Evolutionary conservation across 495 filamentous ascomycete genomes (phyloP), one percentile per base, ranked within the genome.

Genomic region (Penicillium verhagenii): DNA sequence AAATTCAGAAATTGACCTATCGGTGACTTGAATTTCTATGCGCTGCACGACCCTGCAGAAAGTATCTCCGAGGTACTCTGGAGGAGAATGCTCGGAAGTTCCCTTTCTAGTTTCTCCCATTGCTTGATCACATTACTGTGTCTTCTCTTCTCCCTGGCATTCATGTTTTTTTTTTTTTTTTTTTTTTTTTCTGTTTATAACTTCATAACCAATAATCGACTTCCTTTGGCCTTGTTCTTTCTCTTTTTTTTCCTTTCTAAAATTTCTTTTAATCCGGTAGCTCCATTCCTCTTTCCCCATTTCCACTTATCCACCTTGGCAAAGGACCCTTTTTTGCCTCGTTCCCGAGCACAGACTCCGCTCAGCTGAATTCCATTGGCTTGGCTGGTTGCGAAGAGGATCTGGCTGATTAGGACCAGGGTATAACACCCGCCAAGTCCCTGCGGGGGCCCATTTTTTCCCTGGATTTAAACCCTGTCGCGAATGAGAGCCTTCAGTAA

Each of bases 361-460:
- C 52, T 20, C 6, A 10, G 23, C 16, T 16, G 19, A 9, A 13
- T 46, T 43, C 47, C 44, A 52, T 48, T 54, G 54, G 51, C 13
- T 24, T 40, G 28, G 48, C 47, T 28, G 24, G 45, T 26, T 26
- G 23, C 43, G 35, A 47, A 29, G 16, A 37, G 33, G 47, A 39
- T 18, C 50, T 28, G 31, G 31, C 21, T 18, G 47, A 21, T 25
- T 50, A 50, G 47, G 18, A 13, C 14, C 44, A 48, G 46, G 47
- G 51, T 38, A 38, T 44, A 56, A 55, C 19, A 38, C 19, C 20
- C 21, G 47, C 42, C 14, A 24, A 45, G 24, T 43, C 20, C 49
- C 60, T 66, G 63, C 63, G 63, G 63, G 63, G 59, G 54, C 63
- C 26, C 21, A n/a, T n/a, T 60, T 59, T 59, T 56, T 51, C 53